These are phyloP conservation scores for Aspergillus homomorphus DNA, from an alignment of 495 filamentous ascomycete genomes.

Conservation along the genomic window DNA sequence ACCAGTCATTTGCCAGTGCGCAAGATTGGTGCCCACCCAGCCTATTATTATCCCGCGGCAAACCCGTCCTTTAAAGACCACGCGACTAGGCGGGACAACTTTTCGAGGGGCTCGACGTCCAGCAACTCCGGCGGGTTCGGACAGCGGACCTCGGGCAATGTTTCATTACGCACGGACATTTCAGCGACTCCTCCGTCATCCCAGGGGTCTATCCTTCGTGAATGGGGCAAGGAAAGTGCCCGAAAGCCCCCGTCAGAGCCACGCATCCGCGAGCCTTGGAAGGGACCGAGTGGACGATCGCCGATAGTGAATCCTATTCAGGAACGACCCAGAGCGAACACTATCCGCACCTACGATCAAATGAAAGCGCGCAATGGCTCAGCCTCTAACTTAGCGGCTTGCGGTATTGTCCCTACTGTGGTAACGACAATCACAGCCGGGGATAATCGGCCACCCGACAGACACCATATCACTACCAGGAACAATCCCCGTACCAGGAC, in stretches of 20 bases:
- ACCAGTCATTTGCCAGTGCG: conserved; percentile 25
- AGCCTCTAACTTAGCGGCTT: conserved; percentile 3
- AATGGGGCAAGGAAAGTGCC: conserved; percentile 33
- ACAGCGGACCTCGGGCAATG: conserved; percentile 22
- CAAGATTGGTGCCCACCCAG: conserved; percentile 16
- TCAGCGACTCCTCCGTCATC: conserved; percentile 21
- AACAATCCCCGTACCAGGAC: conserved; percentile 11
- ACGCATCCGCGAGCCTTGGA: conserved; percentile 48
- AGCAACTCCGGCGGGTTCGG: conserved; percentile 28
- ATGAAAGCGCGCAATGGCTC: conserved; percentile 12
- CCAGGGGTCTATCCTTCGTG: conserved; percentile 25
- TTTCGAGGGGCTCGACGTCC: conserved; percentile 47
- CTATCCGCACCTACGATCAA: conserved; percentile 18
- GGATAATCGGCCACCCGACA: conserved; percentile 15
- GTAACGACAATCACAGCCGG: conserved; percentile 43
- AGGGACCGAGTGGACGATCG: conserved; percentile 47
- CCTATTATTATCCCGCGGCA: neutral
- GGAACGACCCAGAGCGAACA: conserved; percentile 21
- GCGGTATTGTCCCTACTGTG: conserved; percentile 28
- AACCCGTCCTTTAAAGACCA: conserved; percentile 18
- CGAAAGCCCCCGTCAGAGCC: conserved; percentile 28
- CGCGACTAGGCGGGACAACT: conserved; percentile 46
- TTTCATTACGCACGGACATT: conserved; percentile 21
- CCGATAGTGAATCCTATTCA: conserved; percentile 38
- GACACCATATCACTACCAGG: conserved; percentile 9